Evolutionary conservation across 306 rosid genomes (phyloP), one percentile per base, ranked within the genome.

Genomic region (Trifolium fragiferum): DNA sequence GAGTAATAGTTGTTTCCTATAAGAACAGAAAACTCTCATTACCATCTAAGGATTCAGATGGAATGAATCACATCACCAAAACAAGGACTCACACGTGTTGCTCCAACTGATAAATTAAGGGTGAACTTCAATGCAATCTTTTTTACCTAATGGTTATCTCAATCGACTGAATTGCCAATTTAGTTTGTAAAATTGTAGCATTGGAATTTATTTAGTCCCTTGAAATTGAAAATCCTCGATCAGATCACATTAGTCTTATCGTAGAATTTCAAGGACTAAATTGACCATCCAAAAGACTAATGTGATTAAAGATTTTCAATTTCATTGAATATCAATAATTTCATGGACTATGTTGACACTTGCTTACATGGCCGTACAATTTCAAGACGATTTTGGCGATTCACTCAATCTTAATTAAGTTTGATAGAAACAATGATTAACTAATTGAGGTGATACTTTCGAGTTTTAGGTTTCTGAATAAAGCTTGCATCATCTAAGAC

Each of bases 1-100:
- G 12, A 41, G 46, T 41, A 46, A 46, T 14, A 46, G 81, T 62
- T 3, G 90, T 54, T 4, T 72, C 89, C 7, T 84, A 67, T 79
- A 89, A 78, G 75, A 89, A 89, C 40, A 76, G 88, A 62, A 86
- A 84, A 15, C 35, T 84, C 23, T n/a, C 76, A 6, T 43, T 85
- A 12, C 46, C 46, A 10, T 4, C 46, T 41, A 41, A 2, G 46
- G 46, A 41, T 41, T 41, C 14, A 10, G 46, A 1, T 41, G 46
- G 46, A 41, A 10, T 41, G 46, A 10, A 10, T 41, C 46, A 10
- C 10, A 10, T 41, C 46, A 10, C 46, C 14, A 41, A 41, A 41
- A 4, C 2, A 41, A 1, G 46, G 10, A 14, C 10, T 14, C 10
- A 41, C 14, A 11, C 14, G 10, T 41, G 46, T 41, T 41, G 5